Evolutionary conservation across 306 rosid genomes (phyloP).

Genomic region (Lathyrus tuberosus): DNA sequence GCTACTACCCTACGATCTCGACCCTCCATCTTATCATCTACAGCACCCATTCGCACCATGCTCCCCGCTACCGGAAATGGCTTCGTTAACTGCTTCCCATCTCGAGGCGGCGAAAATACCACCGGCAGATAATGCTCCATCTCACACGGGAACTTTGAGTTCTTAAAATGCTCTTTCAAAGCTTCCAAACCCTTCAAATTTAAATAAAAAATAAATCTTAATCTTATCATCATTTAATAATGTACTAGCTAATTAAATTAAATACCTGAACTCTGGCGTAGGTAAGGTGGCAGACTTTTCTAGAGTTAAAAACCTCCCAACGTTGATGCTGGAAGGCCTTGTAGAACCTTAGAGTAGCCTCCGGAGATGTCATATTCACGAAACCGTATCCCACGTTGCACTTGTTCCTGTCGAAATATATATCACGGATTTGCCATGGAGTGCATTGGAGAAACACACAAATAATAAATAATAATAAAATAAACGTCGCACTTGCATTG

Average conservation of each 20-base stretch:
- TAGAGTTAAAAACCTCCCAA: conserved; percentile 96
- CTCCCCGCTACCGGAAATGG: conserved; percentile 66
- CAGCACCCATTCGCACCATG: not conserved
- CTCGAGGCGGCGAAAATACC: conserved; percentile 80
- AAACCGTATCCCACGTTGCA: conserved; percentile 98
- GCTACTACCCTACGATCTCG: conserved; percentile 18
- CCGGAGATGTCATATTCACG: conserved; percentile 92
- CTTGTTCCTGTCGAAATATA: conserved; percentile 61
- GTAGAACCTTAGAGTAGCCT: conserved; percentile 76
- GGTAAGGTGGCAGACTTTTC: conserved; percentile 87
- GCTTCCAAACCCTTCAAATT: conserved; percentile 77
- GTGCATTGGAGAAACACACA: not conserved
- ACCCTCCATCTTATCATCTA: conserved; percentile 40
- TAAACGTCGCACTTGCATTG: not conserved
- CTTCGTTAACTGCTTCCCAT: conserved; percentile 67
- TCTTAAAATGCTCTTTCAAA: conserved; percentile 91
- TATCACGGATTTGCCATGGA: conserved; percentile 15
- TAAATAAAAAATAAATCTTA: not conserved
- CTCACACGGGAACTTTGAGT: conserved; percentile 91
- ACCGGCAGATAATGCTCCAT: conserved; percentile 79
- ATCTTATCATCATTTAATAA: not conserved
- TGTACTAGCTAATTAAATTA: not conserved
- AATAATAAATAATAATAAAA: not conserved
- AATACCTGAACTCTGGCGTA: conserved; percentile 89
- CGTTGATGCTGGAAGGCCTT: conserved; percentile 87